phyloP scores from a whole-genome alignment of 306 rosid species.

The Cyclanthera cordifolia region DNA sequence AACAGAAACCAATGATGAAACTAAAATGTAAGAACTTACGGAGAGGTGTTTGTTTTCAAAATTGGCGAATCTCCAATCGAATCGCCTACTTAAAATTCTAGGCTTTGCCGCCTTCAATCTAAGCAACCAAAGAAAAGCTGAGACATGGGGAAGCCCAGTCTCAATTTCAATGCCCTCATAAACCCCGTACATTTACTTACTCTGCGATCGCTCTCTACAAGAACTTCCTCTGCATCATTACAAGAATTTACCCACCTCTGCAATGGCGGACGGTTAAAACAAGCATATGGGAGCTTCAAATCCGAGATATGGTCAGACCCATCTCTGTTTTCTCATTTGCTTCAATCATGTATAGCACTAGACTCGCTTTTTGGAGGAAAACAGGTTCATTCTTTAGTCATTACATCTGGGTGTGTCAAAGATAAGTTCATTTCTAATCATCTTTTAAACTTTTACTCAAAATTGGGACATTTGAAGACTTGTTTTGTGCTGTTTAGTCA shows the following conservation, averaged over 20 bases:
- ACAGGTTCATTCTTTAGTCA: slow-evolving; percentile 60
- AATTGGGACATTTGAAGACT: slow-evolving; percentile 36
- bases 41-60: too few relatives aligned
- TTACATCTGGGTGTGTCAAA: slow-evolving; percentile 58
- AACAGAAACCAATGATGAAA: too few relatives aligned
- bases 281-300: slow-evolving; percentile 41
- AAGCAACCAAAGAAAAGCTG: not conserved
- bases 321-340: slow-evolving; percentile 53
- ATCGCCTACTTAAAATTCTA: too few relatives aligned
- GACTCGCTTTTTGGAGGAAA: slow-evolving; percentile 41
- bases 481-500: slow-evolving; percentile 40
- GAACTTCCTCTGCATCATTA: slow-evolving; percentile 8
- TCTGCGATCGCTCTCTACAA: slow-evolving; percentile 24
- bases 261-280: slow-evolving; percentile 38
- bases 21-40: too few relatives aligned
- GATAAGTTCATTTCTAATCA: slow-evolving; percentile 73
- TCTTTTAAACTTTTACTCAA: slow-evolving; percentile 67
- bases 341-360: slow-evolving; percentile 50
- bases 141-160: slow-evolving; percentile 38
- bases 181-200: slow-evolving; percentile 13
- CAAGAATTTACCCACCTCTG: slow-evolving; percentile 38
- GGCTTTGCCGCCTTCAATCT: too few relatives aligned
- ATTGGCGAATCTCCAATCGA: too few relatives aligned
- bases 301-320: slow-evolving; percentile 52
- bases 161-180: slow-evolving; percentile 18